Evolutionary conservation across 2,329 filamentous ascomycete genomes (phyloP), one percentile per base, ranked within the genome.

Genomic region (Dactylellina cionopaga): DNA sequence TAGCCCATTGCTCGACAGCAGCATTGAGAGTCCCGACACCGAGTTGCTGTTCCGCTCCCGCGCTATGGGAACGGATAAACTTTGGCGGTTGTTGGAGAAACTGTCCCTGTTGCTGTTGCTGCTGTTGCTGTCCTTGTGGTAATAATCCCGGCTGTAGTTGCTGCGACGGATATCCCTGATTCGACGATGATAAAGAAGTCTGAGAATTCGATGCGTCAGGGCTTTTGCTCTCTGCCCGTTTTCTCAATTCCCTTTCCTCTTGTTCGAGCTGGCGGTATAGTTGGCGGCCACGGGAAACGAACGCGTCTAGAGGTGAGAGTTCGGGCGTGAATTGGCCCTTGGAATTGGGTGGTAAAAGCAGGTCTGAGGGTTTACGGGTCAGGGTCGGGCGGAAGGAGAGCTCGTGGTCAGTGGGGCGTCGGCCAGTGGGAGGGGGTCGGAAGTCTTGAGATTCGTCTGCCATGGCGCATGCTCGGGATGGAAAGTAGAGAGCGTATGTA

Each of bases 251-350:
- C 25, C 65, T 47, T 25, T 70, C 69, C 37, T 74, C 62, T 11
- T 55, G 59, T 51, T 96, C 90, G 73, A 99, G 87, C 81, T 96
- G 90, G 81, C 88, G 91, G 37, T 92, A 92, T 55, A 99, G 86
- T 77, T 96, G 83, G 66, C 94, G 89, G 77, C 93, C 96, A 79
- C 98, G 94, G 74, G 94, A 85, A 19, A 94, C 94, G 79, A 99
- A 96, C 49, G 94, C 94, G 84, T 99, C 95, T 75, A 99, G 86
- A 9, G 95, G 95, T 5, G 95, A 98, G 64, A 98, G 85, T 56
- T 95, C 91, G 3, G 95, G 95, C 17, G 95, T 94, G 0, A 90
- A 86, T 77, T 94, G 91, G 74, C 91, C 91, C 13, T 74, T 64
- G 2, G 47, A 33, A 5, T 60, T 60, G 25, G 62, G 69, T 9